phyloP scores from a whole-genome alignment of 75 land plant genomes.

The Pinus tabuliformis region DNA sequence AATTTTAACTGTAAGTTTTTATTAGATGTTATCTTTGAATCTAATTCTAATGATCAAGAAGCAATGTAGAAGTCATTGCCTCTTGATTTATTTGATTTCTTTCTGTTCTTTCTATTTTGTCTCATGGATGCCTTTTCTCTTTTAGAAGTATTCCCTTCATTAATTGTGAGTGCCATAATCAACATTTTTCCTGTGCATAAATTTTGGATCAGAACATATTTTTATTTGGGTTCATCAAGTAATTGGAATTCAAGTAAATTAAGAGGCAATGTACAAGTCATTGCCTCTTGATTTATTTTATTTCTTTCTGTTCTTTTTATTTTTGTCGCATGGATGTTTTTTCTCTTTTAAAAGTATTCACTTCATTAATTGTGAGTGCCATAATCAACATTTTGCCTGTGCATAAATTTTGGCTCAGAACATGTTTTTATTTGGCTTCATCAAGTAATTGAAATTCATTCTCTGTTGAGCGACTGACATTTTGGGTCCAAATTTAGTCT shows the following conservation, averaged over 20 bases:
- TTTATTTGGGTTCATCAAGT: too few species aligned
- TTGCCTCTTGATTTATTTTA: too few species aligned
- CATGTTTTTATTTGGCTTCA: too few species aligned
- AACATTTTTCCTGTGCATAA: background rate
- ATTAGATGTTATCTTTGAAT: background rate
- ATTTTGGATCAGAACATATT: background rate
- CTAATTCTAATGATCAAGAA: too few species aligned
- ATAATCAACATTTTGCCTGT: background rate
- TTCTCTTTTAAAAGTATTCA: background rate
- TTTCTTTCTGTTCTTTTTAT: background rate
- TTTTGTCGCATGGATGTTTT: background rate
- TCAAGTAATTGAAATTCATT: too few species aligned
- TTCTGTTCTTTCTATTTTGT: background rate
- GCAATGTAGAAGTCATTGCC: too few species aligned
- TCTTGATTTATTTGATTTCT: background rate
- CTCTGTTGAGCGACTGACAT: too few species aligned
- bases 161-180: background rate
- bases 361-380: background rate
- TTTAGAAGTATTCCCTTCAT: background rate
- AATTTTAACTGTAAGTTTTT: background rate
- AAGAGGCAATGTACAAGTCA: too few species aligned
- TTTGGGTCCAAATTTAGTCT: too few species aligned
- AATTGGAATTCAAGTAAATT: too few species aligned
- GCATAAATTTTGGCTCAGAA: background rate
- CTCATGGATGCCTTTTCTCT: background rate